Evolutionary conservation across 2,329 filamentous ascomycete species (phyloP).

Genomic region (Fusarium sp.): DNA sequence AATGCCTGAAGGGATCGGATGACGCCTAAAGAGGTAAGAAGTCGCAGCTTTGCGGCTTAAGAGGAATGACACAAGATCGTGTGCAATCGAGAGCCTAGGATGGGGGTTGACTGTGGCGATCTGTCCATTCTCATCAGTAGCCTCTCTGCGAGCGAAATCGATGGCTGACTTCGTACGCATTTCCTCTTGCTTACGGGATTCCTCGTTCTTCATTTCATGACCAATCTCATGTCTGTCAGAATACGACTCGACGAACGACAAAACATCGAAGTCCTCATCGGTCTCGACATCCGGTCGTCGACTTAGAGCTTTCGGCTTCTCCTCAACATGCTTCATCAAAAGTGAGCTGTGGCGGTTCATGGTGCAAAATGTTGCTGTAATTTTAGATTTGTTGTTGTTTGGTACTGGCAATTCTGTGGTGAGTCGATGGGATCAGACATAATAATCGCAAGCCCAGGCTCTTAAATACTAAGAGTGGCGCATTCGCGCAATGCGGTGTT

Average conservation of each 20-base stretch:
- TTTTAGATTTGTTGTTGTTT: no score
- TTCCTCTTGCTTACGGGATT: background rate
- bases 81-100: background rate
- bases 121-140: background rate
- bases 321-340: accelerated
- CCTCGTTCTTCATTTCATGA: background rate
- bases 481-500: no score
- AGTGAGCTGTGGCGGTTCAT: background rate
- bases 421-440: background rate
- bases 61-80: background rate
- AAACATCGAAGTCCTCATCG: background rate
- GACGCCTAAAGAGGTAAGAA: background rate
- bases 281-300: background rate
- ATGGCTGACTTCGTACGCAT: no score
- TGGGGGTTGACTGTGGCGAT: background rate
- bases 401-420: background rate
- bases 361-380: no score
- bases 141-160: background rate
- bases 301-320: accelerated
- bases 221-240: background rate
- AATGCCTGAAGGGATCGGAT: background rate
- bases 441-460: no score
- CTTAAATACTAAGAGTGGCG: background rate
- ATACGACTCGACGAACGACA: background rate
- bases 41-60: background rate